Conservation (phyloP, 805 yeast genomes). For the Pichia manshurica region DNA sequence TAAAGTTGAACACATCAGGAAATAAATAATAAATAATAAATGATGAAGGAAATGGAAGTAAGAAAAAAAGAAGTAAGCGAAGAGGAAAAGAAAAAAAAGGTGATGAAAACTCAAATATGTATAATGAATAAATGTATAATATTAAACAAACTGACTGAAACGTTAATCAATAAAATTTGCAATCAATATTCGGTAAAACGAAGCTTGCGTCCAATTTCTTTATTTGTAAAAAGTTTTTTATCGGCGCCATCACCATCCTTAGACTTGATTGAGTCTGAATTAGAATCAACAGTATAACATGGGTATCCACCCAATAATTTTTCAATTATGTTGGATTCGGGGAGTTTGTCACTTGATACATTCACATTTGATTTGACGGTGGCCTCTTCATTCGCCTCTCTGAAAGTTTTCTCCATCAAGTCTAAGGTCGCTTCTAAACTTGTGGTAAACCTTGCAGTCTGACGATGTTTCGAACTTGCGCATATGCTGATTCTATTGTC, state of each 20-base stretch:
- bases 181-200: conserved; percentile 53
- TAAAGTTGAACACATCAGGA: too few species aligned
- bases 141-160: too few species aligned
- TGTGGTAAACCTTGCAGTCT: conserved; percentile 69
- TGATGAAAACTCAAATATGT: too few species aligned
- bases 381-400: conserved; percentile 23
- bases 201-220: conserved; percentile 61
- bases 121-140: too few species aligned
- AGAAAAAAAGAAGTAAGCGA: too few species aligned
- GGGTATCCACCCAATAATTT: conserved; percentile 77
- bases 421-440: conserved; percentile 58
- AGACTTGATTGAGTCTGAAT: conserved; percentile 51
- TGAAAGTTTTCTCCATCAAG: conserved; percentile 50
- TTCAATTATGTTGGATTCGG: conserved; percentile 26
- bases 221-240: conserved; percentile 21
- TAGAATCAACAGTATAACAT: conserved; percentile 58
- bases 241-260: conserved; percentile 34
- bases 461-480: conserved; percentile 82
- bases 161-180: too few species aligned
- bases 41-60: too few species aligned
- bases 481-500: conserved; percentile 73
- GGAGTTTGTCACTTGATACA: conserved; percentile 15
- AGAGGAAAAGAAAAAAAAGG: too few species aligned
- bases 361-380: neutral
- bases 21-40: too few species aligned